Base-by-base conservation (phyloP, 176 grass and related monocot genomes). In the Carex scoparia region DNA sequence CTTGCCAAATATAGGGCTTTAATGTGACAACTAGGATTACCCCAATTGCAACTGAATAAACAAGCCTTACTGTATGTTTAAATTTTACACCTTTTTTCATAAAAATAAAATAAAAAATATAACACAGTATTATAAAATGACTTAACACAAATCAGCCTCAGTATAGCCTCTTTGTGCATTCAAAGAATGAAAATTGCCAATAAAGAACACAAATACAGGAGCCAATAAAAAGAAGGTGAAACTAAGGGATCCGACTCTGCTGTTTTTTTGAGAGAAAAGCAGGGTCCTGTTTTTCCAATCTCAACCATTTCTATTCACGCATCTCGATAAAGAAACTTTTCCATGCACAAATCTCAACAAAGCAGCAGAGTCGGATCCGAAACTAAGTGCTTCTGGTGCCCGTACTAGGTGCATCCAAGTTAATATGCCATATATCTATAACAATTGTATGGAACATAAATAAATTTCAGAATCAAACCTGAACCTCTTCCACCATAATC, bases 401-500 rank as follows among this genome's bases (percentile, higher is more conserved):
- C 70, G 1, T 74, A 51, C 42, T 38, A 56, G 72, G 77, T 73
- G 81, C 32, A 72, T 86, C 85, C 66, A 13, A 64, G 32, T 59
- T 28, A 68, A 64, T 31, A 77, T 46, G 38, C 28, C 14, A 15
- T 77, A 11, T 74, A 74, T 74, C 73, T 78, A 78, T 78, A 51
- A 78, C 49, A 78, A 31, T 32, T 55, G 32, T 31, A 33, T 55
- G 27, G 28, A 13, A 35, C 82, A 58, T 63, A 70, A 85, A 88
- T 66, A 76, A 42, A 75, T 78, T 82, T 84, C 89, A 85, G 74
- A 88, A 38, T 82, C 76, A 69, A 48, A 99, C 96, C 93, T 99
- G 96, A 81, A 99, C 89, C 81, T 99, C 96, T 84, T 99, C 96
- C 56, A 95, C 90, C 67, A 99, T 90, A 85, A 99, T 99, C 83